phyloP scores from a whole-genome alignment of 176 grass and related monocot genomes.

The Zizania latifolia region DNA sequence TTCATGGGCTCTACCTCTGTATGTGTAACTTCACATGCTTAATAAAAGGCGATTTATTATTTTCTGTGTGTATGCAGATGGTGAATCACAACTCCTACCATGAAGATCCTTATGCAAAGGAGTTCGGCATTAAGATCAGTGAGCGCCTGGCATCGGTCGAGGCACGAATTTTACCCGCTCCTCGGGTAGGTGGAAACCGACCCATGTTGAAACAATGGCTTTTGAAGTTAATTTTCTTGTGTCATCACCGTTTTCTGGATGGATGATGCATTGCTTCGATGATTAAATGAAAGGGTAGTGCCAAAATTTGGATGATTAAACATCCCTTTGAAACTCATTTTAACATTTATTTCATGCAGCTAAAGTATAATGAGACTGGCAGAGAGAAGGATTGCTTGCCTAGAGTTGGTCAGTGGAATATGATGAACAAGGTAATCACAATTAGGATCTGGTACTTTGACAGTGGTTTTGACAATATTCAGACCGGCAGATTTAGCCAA shows the following conservation, averaged over 20 bases:
- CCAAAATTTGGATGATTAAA: not conserved
- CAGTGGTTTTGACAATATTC: not conserved
- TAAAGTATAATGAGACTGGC: conserved; percentile 88
- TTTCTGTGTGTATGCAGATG: conserved; percentile 39
- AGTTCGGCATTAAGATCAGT: conserved; percentile 93
- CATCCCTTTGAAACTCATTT: not conserved
- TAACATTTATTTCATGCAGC: conserved; percentile 36
- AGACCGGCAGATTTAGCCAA: not conserved
- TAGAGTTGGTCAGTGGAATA: conserved; percentile 95
- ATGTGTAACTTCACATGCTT: conserved; percentile 14
- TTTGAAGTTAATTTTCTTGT: not conserved
- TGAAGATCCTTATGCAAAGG: conserved; percentile 81
- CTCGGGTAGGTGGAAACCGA: conserved; percentile 51
- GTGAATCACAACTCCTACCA: conserved; percentile 83
- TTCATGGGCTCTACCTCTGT: not conserved
- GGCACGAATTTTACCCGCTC: conserved; percentile 89
- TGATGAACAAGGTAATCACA: conserved; percentile 95
- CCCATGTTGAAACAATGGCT: conserved; percentile 5
- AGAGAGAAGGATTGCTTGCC: conserved; percentile 91
- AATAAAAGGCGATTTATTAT: not conserved
- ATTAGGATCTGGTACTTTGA: not conserved
- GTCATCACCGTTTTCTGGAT: not conserved
- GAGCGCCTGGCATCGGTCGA: conserved; percentile 76
- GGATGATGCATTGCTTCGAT: not conserved
- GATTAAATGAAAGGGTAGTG: not conserved